Evolutionary conservation across 176 grass and related monocot genomes (phyloP), one percentile per base, ranked within the genome.

Genomic region (Rhynchospora breviuscula): DNA sequence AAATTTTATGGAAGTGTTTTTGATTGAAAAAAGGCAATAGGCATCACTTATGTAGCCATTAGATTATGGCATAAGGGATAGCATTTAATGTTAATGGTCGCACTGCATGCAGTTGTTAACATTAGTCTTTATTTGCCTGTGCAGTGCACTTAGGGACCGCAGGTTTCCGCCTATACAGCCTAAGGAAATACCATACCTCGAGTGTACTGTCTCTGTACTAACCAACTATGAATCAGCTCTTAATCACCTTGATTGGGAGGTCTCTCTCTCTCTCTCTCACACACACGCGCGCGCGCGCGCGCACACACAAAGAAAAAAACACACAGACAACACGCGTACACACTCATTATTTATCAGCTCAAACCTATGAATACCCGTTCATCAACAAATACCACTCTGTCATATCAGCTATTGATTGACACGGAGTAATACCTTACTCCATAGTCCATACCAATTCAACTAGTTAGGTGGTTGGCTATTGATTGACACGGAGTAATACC

Each of bases 181-280:
- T 0, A 96, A 94, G 72, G 97, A 99, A 79, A 87, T 99, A 67
- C 93, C 97, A 25, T 88, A 89, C 85, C 91, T 99, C 66, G 91
- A 96, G 84, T 99, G 97, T 83, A 96, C 97, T 44, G 93, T 99
- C 8, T 99, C 97, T 88, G 85, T 96, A 89, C 84, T 96, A 63
- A 89, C 85, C 48, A 76, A 96, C 80, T 96, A 99, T 65, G 97
- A 99, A 87, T 60, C 81, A 40, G 97, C 93, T 86, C 77, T 85
- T 33, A 68, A 89, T 86, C 84, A 99, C 83, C 93, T 99, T 53
- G 97, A 99, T 81, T 99, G 97, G 97, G 97, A 96, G 97, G 97
- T 99, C 57, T 48, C 86, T 17, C 10, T 58, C 19, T n/a, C 7
- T 35, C 18, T 31, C 18, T 60, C 10, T 64, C 62, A 40, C 35